A percentile compares a stretch with the other conserved stretches of the same genome.
phyloP scores from a whole-genome alignment of 495 filamentous ascomycete species.

The Apiosordaria backusii region DNA sequence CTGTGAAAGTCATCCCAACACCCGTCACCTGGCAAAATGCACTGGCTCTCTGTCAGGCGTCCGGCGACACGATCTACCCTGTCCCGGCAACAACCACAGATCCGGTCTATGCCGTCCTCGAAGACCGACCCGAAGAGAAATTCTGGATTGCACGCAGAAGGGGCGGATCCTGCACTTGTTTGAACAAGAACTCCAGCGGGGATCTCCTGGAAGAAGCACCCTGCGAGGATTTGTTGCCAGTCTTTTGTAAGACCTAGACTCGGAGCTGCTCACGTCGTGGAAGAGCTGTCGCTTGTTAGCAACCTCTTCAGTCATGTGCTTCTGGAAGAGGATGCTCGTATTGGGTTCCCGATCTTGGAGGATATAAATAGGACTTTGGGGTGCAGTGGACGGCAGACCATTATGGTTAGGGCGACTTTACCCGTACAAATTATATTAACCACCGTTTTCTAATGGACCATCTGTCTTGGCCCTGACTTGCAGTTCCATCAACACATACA shows the following conservation, averaged over 20 bases:
- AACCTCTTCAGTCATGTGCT: no score
- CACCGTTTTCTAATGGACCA: no score
- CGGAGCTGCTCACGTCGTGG: no score
- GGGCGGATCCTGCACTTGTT: slow-evolving; percentile 7
- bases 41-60: background rate
- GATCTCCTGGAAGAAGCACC: slow-evolving; percentile 8
- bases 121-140: background rate
- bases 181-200: background rate
- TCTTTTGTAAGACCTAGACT: background rate
- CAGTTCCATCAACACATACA: no score
- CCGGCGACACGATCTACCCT: background rate
- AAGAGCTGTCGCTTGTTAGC: no score
- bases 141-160: slow-evolving; percentile 9
- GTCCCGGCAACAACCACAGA: background rate
- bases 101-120: background rate
- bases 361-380: no score
- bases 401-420: no score
- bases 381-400: no score
- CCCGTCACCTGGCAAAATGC: background rate
- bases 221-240: slow-evolving; percentile 7
- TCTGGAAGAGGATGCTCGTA: background rate
- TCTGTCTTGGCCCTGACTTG: no score
- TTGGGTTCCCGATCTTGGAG: no score
- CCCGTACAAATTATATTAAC: no score
- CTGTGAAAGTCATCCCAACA: background rate